Evolutionary conservation across 148 eudicot genomes (phyloP), one percentile per base, ranked within the genome.

Genomic region (Talinum fruticosum): DNA sequence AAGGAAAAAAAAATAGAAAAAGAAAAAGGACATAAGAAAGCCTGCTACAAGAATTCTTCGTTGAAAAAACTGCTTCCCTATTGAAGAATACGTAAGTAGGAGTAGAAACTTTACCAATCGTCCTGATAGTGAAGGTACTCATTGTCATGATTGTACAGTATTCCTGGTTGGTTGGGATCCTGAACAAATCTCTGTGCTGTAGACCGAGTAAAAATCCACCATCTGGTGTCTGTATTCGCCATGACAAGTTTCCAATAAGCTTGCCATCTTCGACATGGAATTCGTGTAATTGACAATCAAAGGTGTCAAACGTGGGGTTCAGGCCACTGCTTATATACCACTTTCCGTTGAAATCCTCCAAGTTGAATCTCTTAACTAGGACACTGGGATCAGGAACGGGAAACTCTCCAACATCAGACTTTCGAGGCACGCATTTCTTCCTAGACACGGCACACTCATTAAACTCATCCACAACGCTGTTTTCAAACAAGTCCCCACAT

Each of bases 91-190:
- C 54, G 16, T 19, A 18, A 51, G 23, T 51, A 69, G 54, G 29
- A 76, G 61, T 47, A 72, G 62, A 69, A 28, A 54, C 53, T 13
- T 23, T 91, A 96, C 99, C 99, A 96, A 77, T 96, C 99, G 81
- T 96, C 99, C 91, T 96, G 95, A 83, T 96, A 96, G 75, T 93
- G 94, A 86, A 96, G 99, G 86, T 78, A 93, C 88, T 93, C 99
- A 74, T 96, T 96, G 80, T 91, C 99, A 79, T 96, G 99, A 87
- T 96, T 96, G 85, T 93, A 91, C 44, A 96, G 84, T 79, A 91
- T 86, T 66, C 90, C 97, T 13, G 99, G 98, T 71, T 87, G 86
- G 30, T 32, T 66, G 37, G 95, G 92, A 85, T 96, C 97, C 83
- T 96, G 99, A 70, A 83, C 97, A 84, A 96, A 96, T 83, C 64